A percentile compares a stretch with the other conserved stretches of the same genome.
Conservation (phyloP, 495 filamentous ascomycete species). For the Hyaloscypha hepaticicola region DNA sequence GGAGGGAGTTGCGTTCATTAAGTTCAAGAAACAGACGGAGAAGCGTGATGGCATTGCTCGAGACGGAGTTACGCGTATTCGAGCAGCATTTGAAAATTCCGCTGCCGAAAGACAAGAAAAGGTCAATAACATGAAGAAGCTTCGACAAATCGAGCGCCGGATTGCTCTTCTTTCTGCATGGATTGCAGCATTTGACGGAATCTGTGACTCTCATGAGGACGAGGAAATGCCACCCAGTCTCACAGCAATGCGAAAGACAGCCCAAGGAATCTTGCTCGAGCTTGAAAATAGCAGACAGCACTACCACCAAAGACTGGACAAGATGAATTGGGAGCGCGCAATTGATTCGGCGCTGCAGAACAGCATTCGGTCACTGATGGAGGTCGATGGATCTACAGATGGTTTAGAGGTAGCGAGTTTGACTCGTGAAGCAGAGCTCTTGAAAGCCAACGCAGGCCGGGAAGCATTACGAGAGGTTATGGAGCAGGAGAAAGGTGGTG, state of each 20-base stretch:
- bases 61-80: slow-evolving; percentile 79
- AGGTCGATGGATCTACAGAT: slow-evolving; percentile 68
- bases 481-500: slow-evolving; percentile 80
- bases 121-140: slow-evolving; percentile 73
- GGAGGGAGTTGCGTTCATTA: slow-evolving; percentile 82
- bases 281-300: slow-evolving; percentile 86
- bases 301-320: slow-evolving; percentile 77
- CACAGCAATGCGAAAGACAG: slow-evolving; percentile 77
- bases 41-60: slow-evolving; percentile 77
- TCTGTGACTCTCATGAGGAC: slow-evolving; percentile 71
- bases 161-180: slow-evolving; percentile 83
- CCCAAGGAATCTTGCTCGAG: slow-evolving; percentile 82
- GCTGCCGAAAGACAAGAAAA: slow-evolving; percentile 76
- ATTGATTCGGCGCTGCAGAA: slow-evolving; percentile 86
- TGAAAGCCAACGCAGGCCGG: slow-evolving; percentile 79
- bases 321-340: slow-evolving; percentile 79
- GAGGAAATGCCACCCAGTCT: slow-evolving; percentile 64
- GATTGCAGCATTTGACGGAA: slow-evolving; percentile 88
- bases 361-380: slow-evolving; percentile 72
- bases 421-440: slow-evolving; percentile 75
- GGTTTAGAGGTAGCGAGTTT: slow-evolving; percentile 69
- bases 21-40: slow-evolving; percentile 83
- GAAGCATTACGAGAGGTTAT: slow-evolving; percentile 75
- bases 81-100: slow-evolving; percentile 81
- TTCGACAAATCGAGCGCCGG: slow-evolving; percentile 79